Conservation (phyloP, 2,329 filamentous ascomycete species). For the Ophiostoma ulmi region DNA sequence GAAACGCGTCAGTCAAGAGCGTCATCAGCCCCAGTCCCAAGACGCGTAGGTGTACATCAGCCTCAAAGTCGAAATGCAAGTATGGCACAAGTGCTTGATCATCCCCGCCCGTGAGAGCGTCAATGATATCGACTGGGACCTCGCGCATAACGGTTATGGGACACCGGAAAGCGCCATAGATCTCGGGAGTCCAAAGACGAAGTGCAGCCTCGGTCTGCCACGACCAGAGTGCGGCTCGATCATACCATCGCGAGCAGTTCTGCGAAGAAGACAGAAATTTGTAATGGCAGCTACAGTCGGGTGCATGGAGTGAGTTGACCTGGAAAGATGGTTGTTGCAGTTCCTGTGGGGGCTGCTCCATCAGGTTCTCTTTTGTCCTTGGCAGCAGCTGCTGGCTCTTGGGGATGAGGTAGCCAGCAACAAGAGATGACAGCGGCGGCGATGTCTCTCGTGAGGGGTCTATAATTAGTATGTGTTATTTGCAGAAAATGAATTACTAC, state of each 20-base stretch:
- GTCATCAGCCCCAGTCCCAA: slow-evolving; percentile 26
- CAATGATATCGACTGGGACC: slow-evolving; percentile 27
- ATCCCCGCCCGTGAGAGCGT: slow-evolving; percentile 22
- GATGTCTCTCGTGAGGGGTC: neutral
- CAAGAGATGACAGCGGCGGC: neutral
- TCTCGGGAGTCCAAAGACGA: slow-evolving; percentile 31
- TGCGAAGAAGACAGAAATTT: too few relatives aligned
- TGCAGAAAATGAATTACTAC: neutral
- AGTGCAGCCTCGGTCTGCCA: slow-evolving; percentile 30
- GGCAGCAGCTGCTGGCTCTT: slow-evolving; percentile 8
- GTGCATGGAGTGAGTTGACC: slow-evolving; percentile 20
- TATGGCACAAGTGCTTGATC: slow-evolving; percentile 22
- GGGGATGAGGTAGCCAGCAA: slow-evolving; percentile 17
- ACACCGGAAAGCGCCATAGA: slow-evolving; percentile 29
- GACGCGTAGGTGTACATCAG: slow-evolving; percentile 29
- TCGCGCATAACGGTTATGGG: slow-evolving; percentile 30
- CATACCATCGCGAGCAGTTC: slow-evolving; percentile 20
- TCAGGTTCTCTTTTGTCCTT: neutral
- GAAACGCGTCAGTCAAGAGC: slow-evolving; percentile 21
- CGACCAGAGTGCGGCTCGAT: slow-evolving; percentile 30
- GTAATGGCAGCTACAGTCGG: neutral
- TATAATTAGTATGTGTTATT: neutral
- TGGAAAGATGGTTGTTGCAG: slow-evolving; percentile 25
- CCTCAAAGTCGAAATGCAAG: slow-evolving; percentile 30
- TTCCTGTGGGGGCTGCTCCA: neutral